Conservation (phyloP, 257 asterid species). For the Ocimum tenuiflorum region DNA sequence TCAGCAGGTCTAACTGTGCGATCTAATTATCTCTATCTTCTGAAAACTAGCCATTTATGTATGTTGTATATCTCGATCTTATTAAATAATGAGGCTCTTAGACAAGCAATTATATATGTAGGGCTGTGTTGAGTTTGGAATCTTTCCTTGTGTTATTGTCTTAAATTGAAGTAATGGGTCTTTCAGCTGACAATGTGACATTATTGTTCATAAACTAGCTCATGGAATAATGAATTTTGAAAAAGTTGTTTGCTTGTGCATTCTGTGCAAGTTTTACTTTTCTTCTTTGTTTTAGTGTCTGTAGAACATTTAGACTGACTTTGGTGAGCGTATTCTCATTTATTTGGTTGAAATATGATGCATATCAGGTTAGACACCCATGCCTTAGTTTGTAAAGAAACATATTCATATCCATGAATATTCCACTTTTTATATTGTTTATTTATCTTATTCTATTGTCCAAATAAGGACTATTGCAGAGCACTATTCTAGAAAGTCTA, state of each 20-base stretch:
- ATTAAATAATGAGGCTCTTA: neutral
- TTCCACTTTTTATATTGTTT: slow-evolving; percentile 1
- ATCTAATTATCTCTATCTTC: neutral
- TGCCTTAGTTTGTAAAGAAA: too few species aligned
- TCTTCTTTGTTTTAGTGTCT: neutral
- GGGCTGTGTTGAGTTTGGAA: neutral
- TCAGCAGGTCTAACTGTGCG: neutral
- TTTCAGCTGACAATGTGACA: neutral
- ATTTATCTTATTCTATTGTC: slow-evolving; percentile 18
- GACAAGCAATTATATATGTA: neutral
- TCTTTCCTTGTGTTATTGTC: neutral
- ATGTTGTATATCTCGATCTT: neutral
- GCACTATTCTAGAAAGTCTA: slow-evolving; percentile 91
- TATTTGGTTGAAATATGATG: slow-evolving; percentile 12
- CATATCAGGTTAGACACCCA: neutral
- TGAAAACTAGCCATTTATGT: neutral
- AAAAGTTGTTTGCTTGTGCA: neutral
- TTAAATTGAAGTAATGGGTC: slow-evolving; percentile 1
- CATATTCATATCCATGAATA: neutral
- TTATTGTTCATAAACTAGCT: neutral
- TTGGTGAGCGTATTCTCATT: neutral
- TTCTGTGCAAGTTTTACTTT: neutral
- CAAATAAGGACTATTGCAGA: slow-evolving; percentile 69
- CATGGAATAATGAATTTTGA: neutral
- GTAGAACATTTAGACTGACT: neutral